Evolutionary conservation across 768 basidiomycete genomes (phyloP).

Genomic region (Russula olivacea): DNA sequence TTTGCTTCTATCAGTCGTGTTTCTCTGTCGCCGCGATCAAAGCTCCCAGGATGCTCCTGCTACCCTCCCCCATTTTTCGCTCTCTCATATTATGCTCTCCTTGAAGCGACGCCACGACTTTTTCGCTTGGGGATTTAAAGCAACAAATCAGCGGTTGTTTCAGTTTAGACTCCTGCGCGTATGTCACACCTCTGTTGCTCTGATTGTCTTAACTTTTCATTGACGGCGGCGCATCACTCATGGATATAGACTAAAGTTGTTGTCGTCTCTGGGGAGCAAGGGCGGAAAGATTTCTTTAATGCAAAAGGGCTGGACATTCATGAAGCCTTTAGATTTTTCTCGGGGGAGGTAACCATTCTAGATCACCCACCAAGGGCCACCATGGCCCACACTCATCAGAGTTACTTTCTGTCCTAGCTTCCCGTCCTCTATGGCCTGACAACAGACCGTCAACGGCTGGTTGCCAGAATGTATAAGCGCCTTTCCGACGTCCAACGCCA

Average conservation of each 20-base stretch:
- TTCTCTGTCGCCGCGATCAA: slow-evolving; percentile 4
- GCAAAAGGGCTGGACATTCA: slow-evolving; percentile 60
- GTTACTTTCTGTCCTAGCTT: slow-evolving; percentile 41
- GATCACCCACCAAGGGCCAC: neutral
- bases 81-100: slow-evolving; percentile 59
- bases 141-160: slow-evolving; percentile 58
- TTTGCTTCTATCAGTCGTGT: slow-evolving; percentile 13
- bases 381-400: neutral
- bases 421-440: slow-evolving; percentile 74
- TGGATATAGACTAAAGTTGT: slow-evolving; percentile 52
- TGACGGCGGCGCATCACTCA: slow-evolving; percentile 15
- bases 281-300: slow-evolving; percentile 61
- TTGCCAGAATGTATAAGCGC: too few species aligned
- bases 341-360: slow-evolving; percentile 55
- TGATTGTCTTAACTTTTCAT: neutral
- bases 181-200: slow-evolving; percentile 30
- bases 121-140: slow-evolving; percentile 62
- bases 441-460: slow-evolving; percentile 44
- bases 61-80: slow-evolving; percentile 50
- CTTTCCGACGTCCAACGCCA: too few species aligned
- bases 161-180: slow-evolving; percentile 66
- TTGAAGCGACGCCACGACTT: slow-evolving; percentile 68
- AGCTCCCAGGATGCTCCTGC: slow-evolving; percentile 39
- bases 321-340: slow-evolving; percentile 73
- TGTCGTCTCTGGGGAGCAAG: slow-evolving; percentile 38